These are phyloP conservation scores for Neophaeococcomyces aloes DNA, from an alignment of 2,329 filamentous ascomycete species.

Conservation along the genomic window DNA sequence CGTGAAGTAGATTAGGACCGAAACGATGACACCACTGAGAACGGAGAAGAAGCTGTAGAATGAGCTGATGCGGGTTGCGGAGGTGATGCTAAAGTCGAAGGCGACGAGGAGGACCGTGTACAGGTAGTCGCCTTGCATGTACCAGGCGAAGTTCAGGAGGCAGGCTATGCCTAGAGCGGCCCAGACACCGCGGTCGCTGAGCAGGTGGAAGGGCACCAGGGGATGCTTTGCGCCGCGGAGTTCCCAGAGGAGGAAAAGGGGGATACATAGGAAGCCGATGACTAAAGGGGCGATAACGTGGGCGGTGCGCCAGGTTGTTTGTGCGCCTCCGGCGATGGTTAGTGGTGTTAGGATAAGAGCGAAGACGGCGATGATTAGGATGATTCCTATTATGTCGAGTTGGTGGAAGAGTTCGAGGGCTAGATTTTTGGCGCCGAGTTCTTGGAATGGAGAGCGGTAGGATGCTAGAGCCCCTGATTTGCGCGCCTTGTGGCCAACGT, in stretches of 20 bases:
- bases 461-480: slow-evolving; percentile 39
- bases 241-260: slow-evolving; percentile 47
- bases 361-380: slow-evolving; percentile 43
- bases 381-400: slow-evolving; percentile 44
- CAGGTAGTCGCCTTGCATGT: slow-evolving; percentile 54
- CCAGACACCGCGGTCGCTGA: slow-evolving; percentile 57
- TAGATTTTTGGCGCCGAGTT: slow-evolving; percentile 31
- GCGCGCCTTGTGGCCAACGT: slow-evolving; percentile 44
- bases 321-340: slow-evolving; percentile 44
- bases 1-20: slow-evolving; percentile 47
- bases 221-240: slow-evolving; percentile 36
- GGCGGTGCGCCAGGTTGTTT: slow-evolving; percentile 40
- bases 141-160: slow-evolving; percentile 50
- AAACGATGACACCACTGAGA: slow-evolving; percentile 46
- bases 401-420: slow-evolving; percentile 44
- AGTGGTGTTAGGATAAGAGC: slow-evolving; percentile 47
- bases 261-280: slow-evolving; percentile 41
- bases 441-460: slow-evolving; percentile 36
- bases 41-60: slow-evolving; percentile 51
- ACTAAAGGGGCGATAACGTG: slow-evolving; percentile 43
- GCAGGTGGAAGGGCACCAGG: slow-evolving; percentile 50
- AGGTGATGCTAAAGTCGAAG: slow-evolving; percentile 48
- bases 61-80: slow-evolving; percentile 49
- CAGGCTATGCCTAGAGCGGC: slow-evolving; percentile 49
- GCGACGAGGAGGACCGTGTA: slow-evolving; percentile 52